A percentile compares a stretch with the other conserved stretches of the same genome.
These are phyloP conservation scores for Cyamopsis tetragonoloba DNA, from an alignment of 306 rosid genomes.

Conservation along the genomic window DNA sequence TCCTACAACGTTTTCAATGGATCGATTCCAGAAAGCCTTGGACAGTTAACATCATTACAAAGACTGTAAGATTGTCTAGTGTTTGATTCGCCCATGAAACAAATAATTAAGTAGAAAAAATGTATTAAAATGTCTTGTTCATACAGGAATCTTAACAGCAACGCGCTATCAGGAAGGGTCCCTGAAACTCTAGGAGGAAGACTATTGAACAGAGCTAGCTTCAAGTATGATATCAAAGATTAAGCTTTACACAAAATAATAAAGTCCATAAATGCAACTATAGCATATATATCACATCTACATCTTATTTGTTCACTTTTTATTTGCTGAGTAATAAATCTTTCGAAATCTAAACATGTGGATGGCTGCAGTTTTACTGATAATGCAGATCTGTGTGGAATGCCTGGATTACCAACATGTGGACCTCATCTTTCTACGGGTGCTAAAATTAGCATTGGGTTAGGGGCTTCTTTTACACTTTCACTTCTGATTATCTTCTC, in stretches of 20 bases:
- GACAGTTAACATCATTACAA: slow-evolving; percentile 55
- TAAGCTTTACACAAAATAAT: not conserved
- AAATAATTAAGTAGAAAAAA: slow-evolving; percentile 5
- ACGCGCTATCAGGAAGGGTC: slow-evolving; percentile 62
- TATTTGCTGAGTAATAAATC: not conserved
- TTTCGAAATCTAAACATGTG: not conserved
- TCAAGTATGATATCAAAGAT: slow-evolving; percentile 54
- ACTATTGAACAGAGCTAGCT: slow-evolving; percentile 79
- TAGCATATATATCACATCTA: not conserved
- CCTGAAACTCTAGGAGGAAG: slow-evolving; percentile 70
- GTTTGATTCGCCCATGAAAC: slow-evolving; percentile 8
- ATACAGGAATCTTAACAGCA: slow-evolving; percentile 72
- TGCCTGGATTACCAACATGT: slow-evolving; percentile 68
- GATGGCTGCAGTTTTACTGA: slow-evolving; percentile 67
- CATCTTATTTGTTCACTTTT: not conserved
- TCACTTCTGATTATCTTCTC: slow-evolving; percentile 42
- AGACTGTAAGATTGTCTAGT: slow-evolving; percentile 52
- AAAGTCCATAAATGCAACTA: not conserved
- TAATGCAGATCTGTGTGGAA: slow-evolving; percentile 71
- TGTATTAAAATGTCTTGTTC: slow-evolving; percentile 17
- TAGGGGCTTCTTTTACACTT: slow-evolving; percentile 40
- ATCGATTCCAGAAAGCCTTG: slow-evolving; percentile 76
- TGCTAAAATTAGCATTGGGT: slow-evolving; percentile 54
- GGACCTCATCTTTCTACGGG: slow-evolving; percentile 57
- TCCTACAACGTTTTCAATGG: slow-evolving; percentile 65